phyloP scores from a whole-genome alignment of 257 asterid genomes.

The Nicotiana tomentosiformis region DNA sequence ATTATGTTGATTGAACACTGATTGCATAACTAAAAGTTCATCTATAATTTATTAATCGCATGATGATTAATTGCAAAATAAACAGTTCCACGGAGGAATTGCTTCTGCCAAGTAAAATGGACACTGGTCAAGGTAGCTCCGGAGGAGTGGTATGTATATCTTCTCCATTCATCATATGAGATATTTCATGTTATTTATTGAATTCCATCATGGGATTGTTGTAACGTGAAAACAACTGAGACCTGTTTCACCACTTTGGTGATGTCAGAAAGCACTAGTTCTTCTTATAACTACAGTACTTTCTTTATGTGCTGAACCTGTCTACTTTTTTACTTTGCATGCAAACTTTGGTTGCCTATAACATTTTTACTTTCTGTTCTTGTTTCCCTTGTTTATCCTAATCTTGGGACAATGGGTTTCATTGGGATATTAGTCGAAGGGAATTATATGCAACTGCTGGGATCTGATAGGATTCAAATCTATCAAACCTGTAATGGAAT shows the following conservation, averaged over 20 bases:
- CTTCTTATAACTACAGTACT: background rate
- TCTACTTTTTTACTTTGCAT: background rate
- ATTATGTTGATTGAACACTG: background rate
- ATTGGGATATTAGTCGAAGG: constrained; percentile 30
- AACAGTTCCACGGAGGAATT: constrained; percentile 54
- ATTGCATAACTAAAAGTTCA: background rate
- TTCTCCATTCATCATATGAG: constrained; percentile 5
- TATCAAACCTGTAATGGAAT: constrained; percentile 60
- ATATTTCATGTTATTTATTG: background rate
- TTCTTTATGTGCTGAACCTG: background rate
- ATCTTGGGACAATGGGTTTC: background rate
- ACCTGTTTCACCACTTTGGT: background rate
- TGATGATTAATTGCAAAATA: constrained; percentile 10
- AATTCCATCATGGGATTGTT: background rate
- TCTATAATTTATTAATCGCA: background rate
- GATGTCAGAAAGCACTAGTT: background rate
- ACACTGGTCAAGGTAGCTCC: constrained; percentile 30
- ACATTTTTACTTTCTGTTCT: background rate
- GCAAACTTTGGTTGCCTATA: background rate
- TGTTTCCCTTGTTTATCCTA: background rate
- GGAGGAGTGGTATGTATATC: constrained; percentile 36
- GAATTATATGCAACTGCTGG: constrained; percentile 37
- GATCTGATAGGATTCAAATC: constrained; percentile 54
- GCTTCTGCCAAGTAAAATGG: constrained; percentile 63
- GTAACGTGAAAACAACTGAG: background rate